phyloP scores from a whole-genome alignment of 2,329 filamentous ascomycete genomes.

The Aspergillus aculeatus region DNA sequence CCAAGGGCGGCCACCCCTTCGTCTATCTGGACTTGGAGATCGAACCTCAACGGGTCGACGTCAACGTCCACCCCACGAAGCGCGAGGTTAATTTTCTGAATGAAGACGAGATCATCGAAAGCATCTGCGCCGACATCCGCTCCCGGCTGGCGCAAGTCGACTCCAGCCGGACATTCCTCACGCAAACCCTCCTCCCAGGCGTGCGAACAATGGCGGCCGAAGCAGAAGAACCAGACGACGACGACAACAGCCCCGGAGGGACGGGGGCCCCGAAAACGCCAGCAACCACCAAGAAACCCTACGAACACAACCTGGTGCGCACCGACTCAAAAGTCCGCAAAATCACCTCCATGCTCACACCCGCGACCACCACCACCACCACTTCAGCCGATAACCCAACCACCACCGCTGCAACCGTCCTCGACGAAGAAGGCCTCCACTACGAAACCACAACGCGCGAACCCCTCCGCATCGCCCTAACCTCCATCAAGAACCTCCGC shows the following conservation, averaged over 20 bases:
- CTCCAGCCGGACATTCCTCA: slow-evolving; percentile 89
- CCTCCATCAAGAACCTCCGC: slow-evolving; percentile 82
- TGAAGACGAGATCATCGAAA: slow-evolving; percentile 91
- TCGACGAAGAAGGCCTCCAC: slow-evolving; percentile 57
- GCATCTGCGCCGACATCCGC: slow-evolving; percentile 77
- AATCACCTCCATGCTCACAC: slow-evolving; percentile 93
- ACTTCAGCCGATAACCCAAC: slow-evolving; percentile 32
- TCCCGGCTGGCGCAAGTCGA: slow-evolving; percentile 81
- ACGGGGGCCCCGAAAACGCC: slow-evolving; percentile 35
- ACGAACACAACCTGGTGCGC: slow-evolving; percentile 85
- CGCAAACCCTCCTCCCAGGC: slow-evolving; percentile 82
- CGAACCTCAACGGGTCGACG: slow-evolving; percentile 86
- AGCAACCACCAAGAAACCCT: slow-evolving; percentile 53
- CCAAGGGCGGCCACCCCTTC: slow-evolving; percentile 92
- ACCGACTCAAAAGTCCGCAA: slow-evolving; percentile 88
- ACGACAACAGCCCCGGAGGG: slow-evolving; percentile 31
- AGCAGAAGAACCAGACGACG: slow-evolving; percentile 30
- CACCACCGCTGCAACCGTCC: slow-evolving; percentile 19
- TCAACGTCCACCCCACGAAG: slow-evolving; percentile 97
- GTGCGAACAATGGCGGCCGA: slow-evolving; percentile 44
- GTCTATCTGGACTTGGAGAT: slow-evolving; percentile 90
- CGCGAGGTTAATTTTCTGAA: slow-evolving; percentile 96
- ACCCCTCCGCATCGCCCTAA: slow-evolving; percentile 68
- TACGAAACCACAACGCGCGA: slow-evolving; percentile 74
- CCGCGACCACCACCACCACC: slow-evolving; percentile 36